phyloP scores from a whole-genome alignment of 2,329 filamentous ascomycete species.

The Rutstroemia sp. region DNA sequence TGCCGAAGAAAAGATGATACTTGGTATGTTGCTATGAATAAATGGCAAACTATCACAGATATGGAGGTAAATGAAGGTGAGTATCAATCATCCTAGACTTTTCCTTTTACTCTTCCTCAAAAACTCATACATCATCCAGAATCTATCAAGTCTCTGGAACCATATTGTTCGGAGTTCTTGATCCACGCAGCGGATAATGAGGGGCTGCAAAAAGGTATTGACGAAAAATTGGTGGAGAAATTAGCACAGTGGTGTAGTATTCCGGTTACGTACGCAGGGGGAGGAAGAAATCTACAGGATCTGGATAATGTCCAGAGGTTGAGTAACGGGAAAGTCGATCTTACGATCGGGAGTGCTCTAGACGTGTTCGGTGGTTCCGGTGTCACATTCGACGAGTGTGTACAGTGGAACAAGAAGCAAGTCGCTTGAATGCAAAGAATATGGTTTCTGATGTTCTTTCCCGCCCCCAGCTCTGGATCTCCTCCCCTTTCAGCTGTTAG shows the following conservation, averaged over 20 bases:
- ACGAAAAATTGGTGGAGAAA: slow-evolving; percentile 70
- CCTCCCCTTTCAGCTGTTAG: neutral
- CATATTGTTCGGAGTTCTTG: slow-evolving; percentile 92
- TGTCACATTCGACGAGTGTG: slow-evolving; percentile 82
- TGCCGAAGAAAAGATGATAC: slow-evolving; percentile 66
- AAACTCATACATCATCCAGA: slow-evolving; percentile 42
- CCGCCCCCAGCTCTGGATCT: neutral
- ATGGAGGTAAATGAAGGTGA: slow-evolving; percentile 86
- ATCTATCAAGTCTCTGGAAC: slow-evolving; percentile 72
- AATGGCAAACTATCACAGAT: slow-evolving; percentile 96
- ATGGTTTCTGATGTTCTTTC: neutral
- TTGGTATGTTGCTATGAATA: slow-evolving; percentile 99
- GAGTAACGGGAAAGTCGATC: slow-evolving; percentile 74
- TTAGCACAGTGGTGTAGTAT: slow-evolving; percentile 83
- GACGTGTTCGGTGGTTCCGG: slow-evolving; percentile 91
- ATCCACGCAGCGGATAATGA: slow-evolving; percentile 97
- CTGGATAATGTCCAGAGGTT: slow-evolving; percentile 72
- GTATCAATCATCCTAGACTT: slow-evolving; percentile 10
- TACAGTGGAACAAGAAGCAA: slow-evolving; percentile 69
- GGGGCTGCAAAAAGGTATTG: slow-evolving; percentile 84
- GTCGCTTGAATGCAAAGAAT: slow-evolving; percentile 10
- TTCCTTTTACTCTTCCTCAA: neutral
- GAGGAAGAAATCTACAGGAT: slow-evolving; percentile 76
- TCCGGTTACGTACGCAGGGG: slow-evolving; percentile 93
- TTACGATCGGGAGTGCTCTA: slow-evolving; percentile 93